phyloP scores from a whole-genome alignment of 1,284 basidiomycete genomes.

The Amylostereum areolatum region DNA sequence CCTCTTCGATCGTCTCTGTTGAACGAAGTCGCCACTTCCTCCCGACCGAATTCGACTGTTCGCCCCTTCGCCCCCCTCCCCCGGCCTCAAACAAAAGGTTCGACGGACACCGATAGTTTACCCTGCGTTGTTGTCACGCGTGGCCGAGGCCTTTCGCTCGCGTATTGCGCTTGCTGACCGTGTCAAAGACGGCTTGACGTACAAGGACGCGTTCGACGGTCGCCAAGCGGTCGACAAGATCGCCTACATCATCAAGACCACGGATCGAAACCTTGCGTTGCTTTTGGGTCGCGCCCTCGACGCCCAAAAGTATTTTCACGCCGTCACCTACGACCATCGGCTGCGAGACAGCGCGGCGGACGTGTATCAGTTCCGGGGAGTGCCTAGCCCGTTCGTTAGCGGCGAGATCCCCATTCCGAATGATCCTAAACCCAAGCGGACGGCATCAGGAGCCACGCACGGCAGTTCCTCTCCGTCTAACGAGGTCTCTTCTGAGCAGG shows the following conservation, averaged over 20 bases:
- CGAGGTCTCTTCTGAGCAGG: slow-evolving; percentile 34
- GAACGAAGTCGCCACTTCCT: slow-evolving; percentile 29
- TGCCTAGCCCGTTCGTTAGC: slow-evolving; percentile 73
- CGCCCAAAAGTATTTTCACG: slow-evolving; percentile 99
- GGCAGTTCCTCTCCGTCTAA: slow-evolving; percentile 31
- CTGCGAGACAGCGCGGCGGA: slow-evolving; percentile 86
- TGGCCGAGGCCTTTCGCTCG: slow-evolving; percentile 89
- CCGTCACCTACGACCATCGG: slow-evolving; percentile 98
- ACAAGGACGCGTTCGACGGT: slow-evolving; percentile 95
- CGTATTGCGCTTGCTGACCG: slow-evolving; percentile 76
- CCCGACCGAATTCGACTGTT: slow-evolving; percentile 11
- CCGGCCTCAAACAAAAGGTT: slow-evolving; percentile 27
- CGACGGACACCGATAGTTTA: slow-evolving; percentile 78
- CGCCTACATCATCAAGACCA: slow-evolving; percentile 96
- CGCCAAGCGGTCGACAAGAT: slow-evolving; percentile 96
- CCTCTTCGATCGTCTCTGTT: slow-evolving; percentile 25
- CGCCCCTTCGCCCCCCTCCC: slow-evolving; percentile 9
- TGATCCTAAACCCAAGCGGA: slow-evolving; percentile 14
- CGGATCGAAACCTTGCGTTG: slow-evolving; percentile 92
- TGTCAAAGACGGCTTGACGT: slow-evolving; percentile 92
- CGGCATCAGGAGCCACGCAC: slow-evolving; percentile 13
- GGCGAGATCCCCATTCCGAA: slow-evolving; percentile 51
- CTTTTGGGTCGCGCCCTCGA: slow-evolving; percentile 93
- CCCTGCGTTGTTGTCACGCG: slow-evolving; percentile 90
- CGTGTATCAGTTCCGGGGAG: slow-evolving; percentile 86